Conservation (phyloP, 1,284 basidiomycete genomes). For the Pseudozyma flocculosa region DNA sequence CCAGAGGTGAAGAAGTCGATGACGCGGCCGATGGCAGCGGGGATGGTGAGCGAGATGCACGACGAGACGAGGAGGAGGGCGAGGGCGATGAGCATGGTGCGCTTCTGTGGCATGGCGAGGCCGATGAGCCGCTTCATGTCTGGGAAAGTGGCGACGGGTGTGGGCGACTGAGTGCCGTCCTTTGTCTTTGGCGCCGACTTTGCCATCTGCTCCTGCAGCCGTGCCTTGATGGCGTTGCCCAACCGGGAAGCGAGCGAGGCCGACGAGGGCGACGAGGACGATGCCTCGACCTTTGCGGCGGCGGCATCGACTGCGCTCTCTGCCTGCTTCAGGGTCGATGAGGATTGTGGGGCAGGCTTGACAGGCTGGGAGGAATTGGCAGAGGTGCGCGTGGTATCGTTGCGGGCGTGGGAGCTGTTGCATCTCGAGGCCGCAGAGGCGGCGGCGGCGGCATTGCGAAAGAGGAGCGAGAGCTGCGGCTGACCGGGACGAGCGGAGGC, state of each 20-base stretch:
- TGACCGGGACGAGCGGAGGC: too few species aligned
- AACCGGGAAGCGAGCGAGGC: conserved; percentile 14
- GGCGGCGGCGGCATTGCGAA: too few species aligned
- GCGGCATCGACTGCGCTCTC: too few species aligned
- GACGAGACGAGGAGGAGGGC: conserved; percentile 58
- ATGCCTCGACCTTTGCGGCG: too few species aligned
- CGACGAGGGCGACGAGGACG: not conserved
- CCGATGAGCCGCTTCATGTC: conserved; percentile 47
- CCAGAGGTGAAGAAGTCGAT: conserved; percentile 56
- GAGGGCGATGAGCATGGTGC: conserved; percentile 44
- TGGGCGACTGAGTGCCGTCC: conserved; percentile 14
- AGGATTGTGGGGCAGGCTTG: conserved; percentile 1
- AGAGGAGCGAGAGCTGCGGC: too few species aligned
- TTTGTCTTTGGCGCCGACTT: conserved; percentile 30
- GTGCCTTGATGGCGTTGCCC: conserved; percentile 7
- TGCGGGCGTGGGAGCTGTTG: too few species aligned
- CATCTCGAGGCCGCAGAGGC: too few species aligned
- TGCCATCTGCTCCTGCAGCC: conserved; percentile 25
- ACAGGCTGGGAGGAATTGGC: conserved; percentile 2
- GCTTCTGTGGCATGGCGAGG: conserved; percentile 51
- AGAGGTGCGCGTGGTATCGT: too few species aligned
- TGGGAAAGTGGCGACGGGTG: conserved; percentile 42
- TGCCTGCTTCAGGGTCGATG: conserved; percentile 1
- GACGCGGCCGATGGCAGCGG: conserved; percentile 55
- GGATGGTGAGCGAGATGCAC: conserved; percentile 69